These are phyloP conservation scores for Acanthamoeba sp. DNA, from an alignment of 208 protist genomes.

Conservation along the genomic window DNA sequence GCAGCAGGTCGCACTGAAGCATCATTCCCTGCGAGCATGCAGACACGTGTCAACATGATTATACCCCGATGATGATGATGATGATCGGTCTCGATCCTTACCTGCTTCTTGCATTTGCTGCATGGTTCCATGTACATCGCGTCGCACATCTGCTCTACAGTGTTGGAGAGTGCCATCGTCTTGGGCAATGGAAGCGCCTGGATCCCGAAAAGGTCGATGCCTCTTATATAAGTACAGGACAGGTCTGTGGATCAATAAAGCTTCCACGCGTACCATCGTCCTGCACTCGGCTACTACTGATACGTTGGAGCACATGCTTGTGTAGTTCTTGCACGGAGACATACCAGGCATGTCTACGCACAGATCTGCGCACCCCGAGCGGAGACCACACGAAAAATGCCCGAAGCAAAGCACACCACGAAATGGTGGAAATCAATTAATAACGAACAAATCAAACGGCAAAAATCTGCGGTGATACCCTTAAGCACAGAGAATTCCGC, in stretches of 20 bases:
- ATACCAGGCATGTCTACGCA: slow-evolving; percentile 78
- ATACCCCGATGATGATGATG: no score
- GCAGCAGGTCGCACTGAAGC: background rate
- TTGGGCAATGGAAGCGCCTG: background rate
- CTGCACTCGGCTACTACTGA: slow-evolving; percentile 38
- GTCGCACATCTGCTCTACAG: slow-evolving; percentile 58
- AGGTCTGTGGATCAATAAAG: no score
- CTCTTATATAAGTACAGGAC: no score
- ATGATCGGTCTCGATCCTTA: no score
- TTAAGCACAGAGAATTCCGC: slow-evolving; percentile 16
- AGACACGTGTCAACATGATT: no score
- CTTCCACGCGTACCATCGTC: background rate
- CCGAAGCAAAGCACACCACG: background rate
- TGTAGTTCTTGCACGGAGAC: slow-evolving; percentile 66
- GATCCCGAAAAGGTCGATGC: background rate
- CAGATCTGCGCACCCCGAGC: no score
- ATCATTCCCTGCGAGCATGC: background rate
- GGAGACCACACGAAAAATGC: no score
- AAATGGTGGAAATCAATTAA: no score
- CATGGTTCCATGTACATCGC: slow-evolving; percentile 76
- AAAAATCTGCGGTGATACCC: background rate
- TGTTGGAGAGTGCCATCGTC: background rate
- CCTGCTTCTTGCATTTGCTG: slow-evolving; percentile 1
- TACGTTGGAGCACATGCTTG: background rate
- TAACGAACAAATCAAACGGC: background rate